Conservation (phyloP, 164 flowering plant genomes). For the Tetracentron sinense region DNA sequence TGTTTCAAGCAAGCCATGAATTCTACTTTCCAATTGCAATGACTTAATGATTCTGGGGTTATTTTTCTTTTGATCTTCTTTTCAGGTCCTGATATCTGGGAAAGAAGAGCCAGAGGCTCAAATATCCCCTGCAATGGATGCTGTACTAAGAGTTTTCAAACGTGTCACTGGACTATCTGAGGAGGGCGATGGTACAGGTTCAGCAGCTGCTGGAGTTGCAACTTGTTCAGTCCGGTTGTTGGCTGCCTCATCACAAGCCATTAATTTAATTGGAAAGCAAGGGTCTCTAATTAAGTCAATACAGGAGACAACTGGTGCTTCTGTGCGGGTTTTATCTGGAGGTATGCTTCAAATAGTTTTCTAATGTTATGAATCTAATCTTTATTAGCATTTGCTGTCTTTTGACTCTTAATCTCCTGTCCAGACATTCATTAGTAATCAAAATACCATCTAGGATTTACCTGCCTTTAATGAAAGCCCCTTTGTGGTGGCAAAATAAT, state of each 20-base stretch:
- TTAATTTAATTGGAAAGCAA: constrained; percentile 85
- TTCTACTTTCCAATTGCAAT: not conserved
- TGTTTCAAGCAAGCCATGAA: not conserved
- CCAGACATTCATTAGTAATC: too few species aligned
- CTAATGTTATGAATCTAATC: too few species aligned
- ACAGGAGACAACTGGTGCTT: constrained; percentile 69
- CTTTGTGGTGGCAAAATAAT: too few species aligned
- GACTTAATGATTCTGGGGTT: not conserved
- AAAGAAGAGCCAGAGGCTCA: constrained; percentile 80
- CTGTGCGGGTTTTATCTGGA: constrained; percentile 69
- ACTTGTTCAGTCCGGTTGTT: constrained; percentile 66
- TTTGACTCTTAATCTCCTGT: too few species aligned
- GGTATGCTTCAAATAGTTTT: constrained; percentile 35
- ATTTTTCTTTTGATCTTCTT: not conserved
- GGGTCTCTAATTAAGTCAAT: constrained; percentile 81
- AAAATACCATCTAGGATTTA: too few species aligned
- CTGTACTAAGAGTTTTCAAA: constrained; percentile 70
- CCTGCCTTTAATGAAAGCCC: too few species aligned
- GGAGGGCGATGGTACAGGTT: constrained; percentile 37
- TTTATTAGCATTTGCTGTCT: too few species aligned
- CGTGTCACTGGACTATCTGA: constrained; percentile 69
- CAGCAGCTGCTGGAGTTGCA: constrained; percentile 40
- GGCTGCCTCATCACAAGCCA: constrained; percentile 79
- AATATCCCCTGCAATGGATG: constrained; percentile 93
- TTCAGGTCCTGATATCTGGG: constrained; percentile 77